Base-by-base conservation (phyloP, 495 filamentous ascomycete genomes). In the Penicillium samsonianum region DNA sequence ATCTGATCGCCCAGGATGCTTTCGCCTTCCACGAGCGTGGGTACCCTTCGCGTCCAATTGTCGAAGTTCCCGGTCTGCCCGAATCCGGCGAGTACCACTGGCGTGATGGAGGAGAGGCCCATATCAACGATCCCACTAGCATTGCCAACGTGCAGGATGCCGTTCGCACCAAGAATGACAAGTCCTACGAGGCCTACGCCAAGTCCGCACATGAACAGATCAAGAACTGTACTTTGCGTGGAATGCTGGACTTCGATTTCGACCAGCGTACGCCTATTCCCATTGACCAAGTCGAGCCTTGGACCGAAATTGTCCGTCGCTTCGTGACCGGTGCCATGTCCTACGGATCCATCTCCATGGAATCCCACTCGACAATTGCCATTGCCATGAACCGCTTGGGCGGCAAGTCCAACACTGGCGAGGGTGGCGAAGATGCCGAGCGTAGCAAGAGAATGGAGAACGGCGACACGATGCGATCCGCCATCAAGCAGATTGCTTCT, bases 271-370 rank as follows among this genome's bases (percentile, higher is more conserved):
- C 80, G 5, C 87, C 93, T 19, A 90, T 99, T 45, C 92, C 92
- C 10, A 96, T 99, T 61, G 94, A 99, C 60, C 93, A 98, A 69
- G 94, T 99, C 48, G 94, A 99, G 72, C 91, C 95, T 6, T 99
- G 94, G 94, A 98, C 94, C 9, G 93, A 97, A 65, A 98, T 99
- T 61, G 95, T 98, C 28, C 91, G 94, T 42, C 88, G 94, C 50
- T 98, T 98, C 73, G 93, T 92, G 65, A 99, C 94, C n/a, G 94
- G 94, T 65, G 94, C 94, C 60, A 99, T 99, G 94, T 99, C 94
- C 17, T 99, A 99, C 68, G 94, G 94, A 43, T 99, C 94, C 25
- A 99, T 99, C 65, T 98, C 95, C 30, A 96, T 98, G 92, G 95
- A 99, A 70, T 92, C 94, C 45, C 94, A 99, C 80, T 99, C 94